Base-by-base conservation (phyloP, 1,139 yeast species). In the Suhomyces yuchorum region DNA sequence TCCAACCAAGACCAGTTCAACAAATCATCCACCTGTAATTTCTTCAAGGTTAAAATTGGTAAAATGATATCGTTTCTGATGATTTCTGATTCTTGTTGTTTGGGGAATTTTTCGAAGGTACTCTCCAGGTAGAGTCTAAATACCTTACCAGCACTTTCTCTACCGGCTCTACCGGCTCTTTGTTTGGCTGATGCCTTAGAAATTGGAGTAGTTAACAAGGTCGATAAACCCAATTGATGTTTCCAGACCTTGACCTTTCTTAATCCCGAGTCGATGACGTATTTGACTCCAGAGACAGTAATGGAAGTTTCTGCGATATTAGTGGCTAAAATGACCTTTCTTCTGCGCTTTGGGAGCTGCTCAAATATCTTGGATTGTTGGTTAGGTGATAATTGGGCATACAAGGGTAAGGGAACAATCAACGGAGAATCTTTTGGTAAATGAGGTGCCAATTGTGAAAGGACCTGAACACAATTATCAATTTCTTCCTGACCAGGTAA, bases 81-180 rank as follows among this genome's bases (percentile, higher is more conserved):
- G 54, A 93, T 92, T 66, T 93, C 99, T 0, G 98, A 92, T 60
- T 92, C 98, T 14, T 96, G 93, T 61, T 90, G 95, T 46, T 75
- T 72, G 0, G 88, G 85, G 38, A 95, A 70, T 48, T 77, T 73
- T 4, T 55, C 46, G 59, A 81, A 93, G 42, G 87, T 85, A 2
- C 70, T 64, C 59, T 92, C 98, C 48, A 87, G 84, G 63, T 87
- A 95, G 34, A 93, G 70, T 51, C 99, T 73, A 66, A 78, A 93
- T 36, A 96, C 91, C 65, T 92, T 93, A 44, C 99, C 99, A 3
- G 67, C 65, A 37, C 87, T 82, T 70, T 93, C 98, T 81, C 99
- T 89, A 56, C 99, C 99, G 23, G 99, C 99, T 77, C 99, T 88
- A 65, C 99, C 99, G 49, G 95, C 85, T 68, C 99, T 78, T 71